A percentile compares a stretch with the other conserved stretches of the same genome.
Conservation (phyloP, 2,329 filamentous ascomycete species). For the Microsporum ferrugineum region DNA sequence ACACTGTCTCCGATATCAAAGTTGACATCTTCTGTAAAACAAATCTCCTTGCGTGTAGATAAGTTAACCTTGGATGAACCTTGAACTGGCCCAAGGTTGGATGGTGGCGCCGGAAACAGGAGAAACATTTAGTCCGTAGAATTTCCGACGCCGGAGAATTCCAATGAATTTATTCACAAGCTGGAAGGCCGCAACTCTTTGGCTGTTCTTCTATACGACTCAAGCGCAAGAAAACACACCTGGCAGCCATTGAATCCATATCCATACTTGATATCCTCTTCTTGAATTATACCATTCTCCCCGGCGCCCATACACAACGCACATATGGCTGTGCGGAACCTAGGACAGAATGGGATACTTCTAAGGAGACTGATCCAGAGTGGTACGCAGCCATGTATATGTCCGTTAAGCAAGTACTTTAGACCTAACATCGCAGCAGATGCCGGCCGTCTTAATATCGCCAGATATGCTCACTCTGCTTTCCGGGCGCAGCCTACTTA, state of each 20-base stretch:
- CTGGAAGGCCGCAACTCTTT: not conserved
- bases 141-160: slow-evolving; percentile 1
- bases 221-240: not conserved
- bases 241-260: not conserved
- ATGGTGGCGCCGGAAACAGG: not conserved
- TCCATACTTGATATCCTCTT: not conserved
- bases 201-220: not conserved
- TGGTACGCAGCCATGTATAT: not conserved
- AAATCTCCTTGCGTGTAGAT: not conserved
- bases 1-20: not conserved
- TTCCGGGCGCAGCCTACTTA: not conserved
- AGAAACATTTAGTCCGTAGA: not conserved
- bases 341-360: slow-evolving; percentile 1
- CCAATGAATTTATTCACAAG: not conserved
- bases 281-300: not conserved
- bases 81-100: not conserved
- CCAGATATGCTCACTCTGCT: not conserved
- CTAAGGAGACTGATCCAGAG: slow-evolving; percentile 2
- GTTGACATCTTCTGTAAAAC: not conserved
- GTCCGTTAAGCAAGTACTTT: not conserved
- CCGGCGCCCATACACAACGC: not conserved
- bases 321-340: slow-evolving; percentile 3
- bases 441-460: not conserved
- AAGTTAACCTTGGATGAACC: not conserved
- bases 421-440: not conserved